These are phyloP conservation scores for Eucalyptus marginata DNA, from an alignment of 345 rosid species.

Conservation along the genomic window DNA sequence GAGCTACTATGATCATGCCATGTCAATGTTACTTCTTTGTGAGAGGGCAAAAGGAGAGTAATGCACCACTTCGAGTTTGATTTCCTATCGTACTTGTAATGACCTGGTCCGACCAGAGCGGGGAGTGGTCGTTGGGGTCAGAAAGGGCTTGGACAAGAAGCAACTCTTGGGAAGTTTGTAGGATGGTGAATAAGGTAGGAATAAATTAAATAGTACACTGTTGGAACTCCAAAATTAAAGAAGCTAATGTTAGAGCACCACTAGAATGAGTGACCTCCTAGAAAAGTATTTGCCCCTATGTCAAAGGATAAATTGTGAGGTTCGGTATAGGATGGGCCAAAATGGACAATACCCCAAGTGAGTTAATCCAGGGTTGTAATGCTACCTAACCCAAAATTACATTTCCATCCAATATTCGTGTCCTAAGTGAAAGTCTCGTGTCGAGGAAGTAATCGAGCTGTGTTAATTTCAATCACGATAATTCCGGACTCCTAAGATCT, in stretches of 20 bases:
- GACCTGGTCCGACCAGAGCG: too few species aligned
- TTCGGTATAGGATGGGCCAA: too few species aligned
- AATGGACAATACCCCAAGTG: rapidly evolving
- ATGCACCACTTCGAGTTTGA: not conserved
- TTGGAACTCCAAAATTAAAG: too few species aligned
- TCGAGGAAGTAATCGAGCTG: not conserved
- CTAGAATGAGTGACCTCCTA: too few species aligned
- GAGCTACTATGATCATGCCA: not conserved
- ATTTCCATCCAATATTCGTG: not conserved
- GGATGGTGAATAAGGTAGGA: too few species aligned
- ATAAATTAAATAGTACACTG: too few species aligned
- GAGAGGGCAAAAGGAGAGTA: not conserved
- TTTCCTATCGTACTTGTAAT: not conserved
- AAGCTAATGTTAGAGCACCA: too few species aligned
- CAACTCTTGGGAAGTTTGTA: too few species aligned
- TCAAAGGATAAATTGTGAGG: too few species aligned
- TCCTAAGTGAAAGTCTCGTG: not conserved
- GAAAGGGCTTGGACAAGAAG: too few species aligned
- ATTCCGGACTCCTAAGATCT: not conserved
- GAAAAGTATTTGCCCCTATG: rapidly evolving
- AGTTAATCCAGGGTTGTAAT: too few species aligned
- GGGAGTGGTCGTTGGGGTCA: rapidly evolving
- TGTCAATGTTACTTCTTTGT: not conserved
- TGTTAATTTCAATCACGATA: not conserved
- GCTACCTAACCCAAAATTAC: not conserved